These are phyloP conservation scores for Drosera spatulata DNA, from an alignment of 179 eudicot genomes.

Conservation along the genomic window DNA sequence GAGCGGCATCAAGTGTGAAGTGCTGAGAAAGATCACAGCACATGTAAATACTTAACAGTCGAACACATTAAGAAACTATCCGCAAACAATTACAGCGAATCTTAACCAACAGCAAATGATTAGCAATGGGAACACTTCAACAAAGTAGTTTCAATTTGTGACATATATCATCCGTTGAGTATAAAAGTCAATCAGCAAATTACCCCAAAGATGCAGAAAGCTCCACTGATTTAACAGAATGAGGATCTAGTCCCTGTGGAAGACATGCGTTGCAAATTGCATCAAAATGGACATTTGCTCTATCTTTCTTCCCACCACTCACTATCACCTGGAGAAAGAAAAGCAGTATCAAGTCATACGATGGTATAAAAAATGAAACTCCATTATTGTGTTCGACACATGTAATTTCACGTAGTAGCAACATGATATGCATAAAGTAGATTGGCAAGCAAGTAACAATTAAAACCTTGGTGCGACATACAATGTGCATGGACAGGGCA, in stretches of 20 bases:
- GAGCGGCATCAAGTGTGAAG: too few relatives aligned
- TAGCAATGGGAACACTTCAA: background rate
- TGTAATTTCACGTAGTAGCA: too few relatives aligned
- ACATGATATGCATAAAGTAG: too few relatives aligned
- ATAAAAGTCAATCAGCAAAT: constrained; percentile 3
- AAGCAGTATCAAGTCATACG: too few relatives aligned
- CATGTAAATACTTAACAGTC: too few relatives aligned
- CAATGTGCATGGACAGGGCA: too few relatives aligned
- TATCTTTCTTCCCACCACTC: constrained; percentile 67
- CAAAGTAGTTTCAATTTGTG: background rate
- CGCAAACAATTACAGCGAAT: background rate
- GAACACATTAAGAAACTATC: too few relatives aligned
- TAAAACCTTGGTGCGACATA: too few relatives aligned
- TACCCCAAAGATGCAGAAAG: constrained; percentile 97
- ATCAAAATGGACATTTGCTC: constrained; percentile 63
- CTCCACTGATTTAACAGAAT: constrained; percentile 88
- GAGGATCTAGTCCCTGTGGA: constrained; percentile 96
- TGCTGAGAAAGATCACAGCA: too few relatives aligned
- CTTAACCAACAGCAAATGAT: background rate
- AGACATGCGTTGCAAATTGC: constrained; percentile 90
- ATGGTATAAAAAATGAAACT: too few relatives aligned
- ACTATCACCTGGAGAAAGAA: constrained; percentile 28
- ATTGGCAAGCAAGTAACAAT: too few relatives aligned
- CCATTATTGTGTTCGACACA: too few relatives aligned
- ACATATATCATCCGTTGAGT: background rate